Percentiles rank a stretch among this genome's conserved stretches.
These are phyloP conservation scores for Mycena epipterygia DNA, from an alignment of 768 basidiomycete genomes.

Conservation along the genomic window DNA sequence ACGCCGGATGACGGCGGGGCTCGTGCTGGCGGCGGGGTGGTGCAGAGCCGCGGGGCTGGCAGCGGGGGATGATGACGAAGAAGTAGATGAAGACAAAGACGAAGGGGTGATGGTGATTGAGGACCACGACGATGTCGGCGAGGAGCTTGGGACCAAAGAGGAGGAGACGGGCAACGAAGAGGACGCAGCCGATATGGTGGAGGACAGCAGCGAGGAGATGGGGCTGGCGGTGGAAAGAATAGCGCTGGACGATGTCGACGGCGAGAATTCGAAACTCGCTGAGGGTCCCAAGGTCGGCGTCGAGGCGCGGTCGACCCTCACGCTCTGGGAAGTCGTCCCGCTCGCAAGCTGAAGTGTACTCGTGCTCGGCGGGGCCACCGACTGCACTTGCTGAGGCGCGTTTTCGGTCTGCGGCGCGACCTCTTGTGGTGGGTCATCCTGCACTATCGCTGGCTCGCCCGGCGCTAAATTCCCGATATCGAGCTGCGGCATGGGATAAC, in stretches of 20 bases:
- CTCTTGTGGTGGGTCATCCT: neutral
- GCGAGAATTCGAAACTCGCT: neutral
- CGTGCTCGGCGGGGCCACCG: neutral
- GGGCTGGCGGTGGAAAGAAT: neutral
- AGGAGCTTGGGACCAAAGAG: neutral
- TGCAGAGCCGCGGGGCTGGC: too few relatives aligned
- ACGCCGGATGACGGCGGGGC: neutral
- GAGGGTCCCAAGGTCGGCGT: neutral
- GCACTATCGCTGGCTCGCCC: slow-evolving; percentile 18
- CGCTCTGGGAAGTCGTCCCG: neutral
- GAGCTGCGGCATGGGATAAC: slow-evolving; percentile 26
- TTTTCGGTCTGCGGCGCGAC: slow-evolving; percentile 21
- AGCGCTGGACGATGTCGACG: neutral
- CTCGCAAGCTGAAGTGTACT: neutral
- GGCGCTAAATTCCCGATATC: slow-evolving; percentile 12
- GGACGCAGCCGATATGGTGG: neutral
- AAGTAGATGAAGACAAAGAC: neutral
- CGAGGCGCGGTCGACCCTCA: neutral
- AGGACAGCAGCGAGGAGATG: neutral
- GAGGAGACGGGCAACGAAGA: neutral
- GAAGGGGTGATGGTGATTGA: neutral
- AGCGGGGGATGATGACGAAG: neutral
- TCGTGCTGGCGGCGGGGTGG: slow-evolving; percentile 10
- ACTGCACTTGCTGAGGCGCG: slow-evolving; percentile 22
- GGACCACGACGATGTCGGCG: neutral